Evolutionary conservation across 768 basidiomycete genomes (phyloP).

Genomic region (Collybia mongolica): DNA sequence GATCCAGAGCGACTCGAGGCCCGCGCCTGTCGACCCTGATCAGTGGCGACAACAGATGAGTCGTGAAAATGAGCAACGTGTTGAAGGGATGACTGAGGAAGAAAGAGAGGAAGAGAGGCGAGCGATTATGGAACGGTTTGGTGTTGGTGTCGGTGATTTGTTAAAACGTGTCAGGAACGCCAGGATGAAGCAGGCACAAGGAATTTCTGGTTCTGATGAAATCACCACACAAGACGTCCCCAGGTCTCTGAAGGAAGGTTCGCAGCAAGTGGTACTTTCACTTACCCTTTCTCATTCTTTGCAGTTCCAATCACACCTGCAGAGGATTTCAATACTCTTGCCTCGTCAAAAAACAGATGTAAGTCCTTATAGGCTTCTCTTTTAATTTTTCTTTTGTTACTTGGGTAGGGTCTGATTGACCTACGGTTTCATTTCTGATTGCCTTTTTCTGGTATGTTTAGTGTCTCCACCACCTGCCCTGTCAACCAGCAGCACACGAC

Average conservation of each 20-base stretch:
- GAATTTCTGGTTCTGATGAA: neutral
- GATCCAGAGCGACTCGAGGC: constrained; percentile 7
- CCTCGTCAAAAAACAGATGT: constrained; percentile 7
- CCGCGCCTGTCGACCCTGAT: constrained; percentile 18
- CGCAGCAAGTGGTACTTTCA: neutral
- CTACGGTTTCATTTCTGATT: constrained; percentile 3
- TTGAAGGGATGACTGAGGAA: constrained; percentile 68
- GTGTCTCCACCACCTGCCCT: constrained; percentile 44
- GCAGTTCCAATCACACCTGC: constrained; percentile 15
- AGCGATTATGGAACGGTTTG: constrained; percentile 73
- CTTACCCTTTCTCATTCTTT: neutral
- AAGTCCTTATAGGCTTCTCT: constrained; percentile 1
- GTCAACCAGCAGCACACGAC: constrained; percentile 52
- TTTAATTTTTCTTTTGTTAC: neutral
- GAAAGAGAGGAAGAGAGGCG: constrained; percentile 65
- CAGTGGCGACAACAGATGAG: constrained; percentile 59
- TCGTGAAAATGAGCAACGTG: constrained; percentile 60
- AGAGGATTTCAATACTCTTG: constrained; percentile 6
- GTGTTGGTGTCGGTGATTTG: constrained; percentile 60
- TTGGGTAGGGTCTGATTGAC: neutral
- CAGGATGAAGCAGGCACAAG: constrained; percentile 31
- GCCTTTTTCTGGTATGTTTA: constrained; percentile 11
- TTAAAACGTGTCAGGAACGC: constrained; percentile 54
- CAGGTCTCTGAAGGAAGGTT: constrained; percentile 16
- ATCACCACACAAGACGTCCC: neutral